Percentiles rank a stretch among this genome's conserved stretches.
Evolutionary conservation across 1,139 yeast genomes (phyloP).

Genomic region (Suhomyces anneliseae): DNA sequence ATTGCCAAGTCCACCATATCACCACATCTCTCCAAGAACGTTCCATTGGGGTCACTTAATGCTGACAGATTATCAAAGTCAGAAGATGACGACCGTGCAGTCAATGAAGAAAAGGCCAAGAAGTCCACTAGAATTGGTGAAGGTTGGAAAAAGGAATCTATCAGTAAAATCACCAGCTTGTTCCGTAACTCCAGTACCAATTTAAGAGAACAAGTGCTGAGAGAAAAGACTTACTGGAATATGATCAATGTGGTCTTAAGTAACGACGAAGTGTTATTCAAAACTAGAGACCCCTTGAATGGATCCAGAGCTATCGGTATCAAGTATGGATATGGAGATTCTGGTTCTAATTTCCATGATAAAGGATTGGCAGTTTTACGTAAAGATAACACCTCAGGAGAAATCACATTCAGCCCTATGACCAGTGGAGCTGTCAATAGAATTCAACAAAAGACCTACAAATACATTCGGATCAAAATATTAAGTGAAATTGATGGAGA

Average conservation of each 20-base stretch:
- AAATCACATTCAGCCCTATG: slow-evolving; percentile 34
- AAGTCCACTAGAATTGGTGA: slow-evolving; percentile 52
- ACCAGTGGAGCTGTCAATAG: slow-evolving; percentile 17
- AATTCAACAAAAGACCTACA: slow-evolving; percentile 31
- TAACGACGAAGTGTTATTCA: slow-evolving; percentile 70
- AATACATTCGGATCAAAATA: slow-evolving; percentile 54
- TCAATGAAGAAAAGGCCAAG: slow-evolving; percentile 18
- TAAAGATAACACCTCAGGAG: slow-evolving; percentile 36
- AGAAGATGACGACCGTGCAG: slow-evolving; percentile 21
- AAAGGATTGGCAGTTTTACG: slow-evolving; percentile 72
- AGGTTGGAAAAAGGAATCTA: slow-evolving; percentile 84
- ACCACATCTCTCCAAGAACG: slow-evolving; percentile 74
- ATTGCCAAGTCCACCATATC: slow-evolving; percentile 88
- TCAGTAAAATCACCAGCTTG: slow-evolving; percentile 54
- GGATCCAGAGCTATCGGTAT: slow-evolving; percentile 64
- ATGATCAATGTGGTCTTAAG: slow-evolving; percentile 51
- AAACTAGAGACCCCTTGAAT: slow-evolving; percentile 54
- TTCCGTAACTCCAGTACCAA: slow-evolving; percentile 53
- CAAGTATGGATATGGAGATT: slow-evolving; percentile 87
- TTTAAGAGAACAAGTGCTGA: slow-evolving; percentile 53
- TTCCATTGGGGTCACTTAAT: slow-evolving; percentile 78
- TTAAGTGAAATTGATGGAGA: slow-evolving; percentile 55
- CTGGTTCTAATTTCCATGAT: slow-evolving; percentile 73
- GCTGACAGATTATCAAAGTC: slow-evolving; percentile 52
- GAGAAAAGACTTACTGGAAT: slow-evolving; percentile 77